Base-by-base conservation (phyloP, 306 rosid species). In the Vicia villosa region DNA sequence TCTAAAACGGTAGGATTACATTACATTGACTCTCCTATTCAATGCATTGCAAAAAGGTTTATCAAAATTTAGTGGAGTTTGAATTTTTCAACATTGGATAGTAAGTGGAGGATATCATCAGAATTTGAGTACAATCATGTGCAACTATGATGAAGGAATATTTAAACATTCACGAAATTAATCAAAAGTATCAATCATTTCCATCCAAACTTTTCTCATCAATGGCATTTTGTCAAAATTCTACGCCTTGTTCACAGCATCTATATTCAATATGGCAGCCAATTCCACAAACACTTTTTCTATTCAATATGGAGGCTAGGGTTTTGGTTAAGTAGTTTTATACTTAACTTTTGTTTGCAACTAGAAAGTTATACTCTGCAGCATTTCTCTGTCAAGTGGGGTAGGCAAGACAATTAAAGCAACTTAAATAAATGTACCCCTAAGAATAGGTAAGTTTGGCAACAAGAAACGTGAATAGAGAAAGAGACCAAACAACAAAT, bases 391-490 rank as follows among this genome's bases (percentile, higher is more conserved):
- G 0, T 74, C 37, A 74, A 59, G 40, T 58, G 75, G 47, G 77
- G 77, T 64, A 36, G 78, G 73, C 50, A 67, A 57, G 61, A 40
- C 77, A 81, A 61, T 11, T 0, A 10, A 38, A 72, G 36, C 56
- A 69, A 65, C 17, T 19, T 47, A 74, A 52, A 61, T 65, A 56
- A 75, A 69, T 75, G 81, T 68, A 60, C 77, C 80, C 77, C 22
- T 52, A 52, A 61, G 61, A 62, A 77, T 56, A 51, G 82, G 84
- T 82, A 80, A 82, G 84, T 76, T 88, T 43, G 83, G 76, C 83
- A 63, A 34, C 41, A 67, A 57, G 76, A 50, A 58, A 38, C 32
- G 43, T 43, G 74, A 71, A 61, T 58, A 68, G 74, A 60, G 80
- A 78, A 67, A 76, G 51, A 49, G 78, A 78, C 62, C 74, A 69